phyloP scores from a whole-genome alignment of 108 stramenopile species.

The Discostella stelligeroides region DNA sequence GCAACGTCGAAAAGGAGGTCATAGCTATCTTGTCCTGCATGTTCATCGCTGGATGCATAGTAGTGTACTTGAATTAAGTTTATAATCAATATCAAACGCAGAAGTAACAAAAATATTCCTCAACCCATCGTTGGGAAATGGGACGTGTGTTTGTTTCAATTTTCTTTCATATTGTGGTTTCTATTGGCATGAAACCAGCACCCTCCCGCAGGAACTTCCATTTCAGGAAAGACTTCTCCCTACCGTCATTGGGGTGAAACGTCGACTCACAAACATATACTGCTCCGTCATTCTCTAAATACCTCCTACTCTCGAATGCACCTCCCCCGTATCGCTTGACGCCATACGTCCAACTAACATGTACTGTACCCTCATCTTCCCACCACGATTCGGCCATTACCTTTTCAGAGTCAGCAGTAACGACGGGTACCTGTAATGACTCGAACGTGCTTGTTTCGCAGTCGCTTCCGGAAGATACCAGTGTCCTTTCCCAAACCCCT shows the following conservation, averaged over 20 bases:
- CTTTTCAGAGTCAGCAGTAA: constrained; percentile 72
- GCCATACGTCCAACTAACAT: constrained; percentile 71
- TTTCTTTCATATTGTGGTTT: neutral
- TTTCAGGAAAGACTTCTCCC: constrained; percentile 17
- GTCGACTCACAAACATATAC: constrained; percentile 72
- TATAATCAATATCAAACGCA: too few species aligned
- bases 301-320: constrained; percentile 72
- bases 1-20: neutral
- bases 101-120: neutral
- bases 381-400: constrained; percentile 80
- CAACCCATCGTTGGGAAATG: neutral
- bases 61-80: neutral
- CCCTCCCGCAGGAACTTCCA: constrained; percentile 52
- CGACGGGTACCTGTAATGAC: constrained; percentile 28
- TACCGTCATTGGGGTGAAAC: constrained; percentile 67
- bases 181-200: constrained; percentile 18
- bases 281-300: constrained; percentile 55
- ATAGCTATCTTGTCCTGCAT: neutral
- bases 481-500: constrained; percentile 72
- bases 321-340: constrained; percentile 77
- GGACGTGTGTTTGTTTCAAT: neutral
- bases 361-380: constrained; percentile 69
- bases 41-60: neutral
- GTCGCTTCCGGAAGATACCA: constrained; percentile 62
- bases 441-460: constrained; percentile 28